A percentile compares a stretch with the other conserved stretches of the same genome.
Conservation (phyloP, 495 filamentous ascomycete genomes). For the Aspergillus coremiiformis region DNA sequence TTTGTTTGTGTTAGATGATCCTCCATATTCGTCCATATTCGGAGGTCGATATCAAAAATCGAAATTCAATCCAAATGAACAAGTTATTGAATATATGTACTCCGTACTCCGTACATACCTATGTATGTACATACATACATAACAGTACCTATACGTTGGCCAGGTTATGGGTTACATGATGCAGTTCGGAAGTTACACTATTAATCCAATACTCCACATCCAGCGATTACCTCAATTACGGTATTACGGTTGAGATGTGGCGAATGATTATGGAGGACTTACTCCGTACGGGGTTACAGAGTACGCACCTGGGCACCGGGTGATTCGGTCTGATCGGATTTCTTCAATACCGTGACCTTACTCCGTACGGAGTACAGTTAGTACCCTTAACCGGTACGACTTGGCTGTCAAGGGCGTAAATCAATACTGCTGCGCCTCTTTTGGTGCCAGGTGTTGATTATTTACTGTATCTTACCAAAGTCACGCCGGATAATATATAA, state of each 20-base stretch:
- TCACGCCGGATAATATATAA: background rate
- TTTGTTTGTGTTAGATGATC: too few species aligned
- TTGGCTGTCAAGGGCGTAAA: background rate
- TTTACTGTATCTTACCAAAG: background rate
- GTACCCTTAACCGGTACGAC: too few species aligned
- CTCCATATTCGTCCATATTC: too few species aligned
- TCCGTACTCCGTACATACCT: background rate
- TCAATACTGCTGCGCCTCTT: background rate
- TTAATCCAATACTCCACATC: background rate
- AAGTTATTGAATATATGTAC: too few species aligned
- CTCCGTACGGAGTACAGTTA: too few species aligned
- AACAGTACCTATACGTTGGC: background rate
- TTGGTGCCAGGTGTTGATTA: constrained; percentile 9
- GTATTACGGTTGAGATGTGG: background rate
- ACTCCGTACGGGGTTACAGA: too few species aligned
- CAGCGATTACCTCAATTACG: background rate
- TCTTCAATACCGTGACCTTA: too few species aligned
- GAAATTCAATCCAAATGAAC: background rate
- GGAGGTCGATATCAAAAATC: background rate
- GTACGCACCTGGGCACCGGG: too few species aligned
- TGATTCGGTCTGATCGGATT: too few species aligned
- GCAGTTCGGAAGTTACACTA: background rate
- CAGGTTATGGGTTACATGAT: background rate
- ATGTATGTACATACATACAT: background rate
- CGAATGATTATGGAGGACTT: background rate